A percentile compares a stretch with the other conserved stretches of the same genome.
These are phyloP conservation scores for Lepiota brunneoincarnata DNA, from an alignment of 768 basidiomycete species.

Conservation along the genomic window DNA sequence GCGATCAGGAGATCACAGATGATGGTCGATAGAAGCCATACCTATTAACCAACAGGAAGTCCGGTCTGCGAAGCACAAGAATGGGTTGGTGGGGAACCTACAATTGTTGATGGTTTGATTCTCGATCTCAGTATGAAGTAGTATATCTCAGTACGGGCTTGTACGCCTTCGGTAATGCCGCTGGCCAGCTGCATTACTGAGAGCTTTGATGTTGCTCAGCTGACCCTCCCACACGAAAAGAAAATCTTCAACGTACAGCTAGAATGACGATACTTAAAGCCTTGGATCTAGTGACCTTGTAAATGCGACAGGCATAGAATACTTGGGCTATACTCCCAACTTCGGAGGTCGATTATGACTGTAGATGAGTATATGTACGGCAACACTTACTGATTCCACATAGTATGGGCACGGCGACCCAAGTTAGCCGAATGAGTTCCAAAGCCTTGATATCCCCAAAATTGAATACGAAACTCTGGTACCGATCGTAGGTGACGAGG, in stretches of 20 bases:
- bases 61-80: not conserved
- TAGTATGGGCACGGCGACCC: not conserved
- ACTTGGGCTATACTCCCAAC: conserved; percentile 2
- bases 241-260: not conserved
- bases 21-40: conserved; percentile 2
- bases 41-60: not conserved
- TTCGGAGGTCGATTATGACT: not conserved
- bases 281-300: not conserved
- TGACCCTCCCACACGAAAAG: too few species aligned
- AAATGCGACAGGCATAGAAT: conserved; percentile 4
- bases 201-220: not conserved
- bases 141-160: not conserved
- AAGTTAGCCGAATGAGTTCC: not conserved
- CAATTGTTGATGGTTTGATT: not conserved
- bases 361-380: not conserved
- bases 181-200: not conserved
- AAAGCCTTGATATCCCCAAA: not conserved
- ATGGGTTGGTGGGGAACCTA: not conserved
- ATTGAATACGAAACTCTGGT: not conserved
- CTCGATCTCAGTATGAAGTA: not conserved
- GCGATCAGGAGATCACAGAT: conserved; percentile 5
- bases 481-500: conserved; percentile 11
- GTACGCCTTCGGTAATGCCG: not conserved
- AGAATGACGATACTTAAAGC: not conserved
- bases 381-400: not conserved